phyloP scores from a whole-genome alignment of 352 stramenopile species.

The Phytophthora sojae region DNA sequence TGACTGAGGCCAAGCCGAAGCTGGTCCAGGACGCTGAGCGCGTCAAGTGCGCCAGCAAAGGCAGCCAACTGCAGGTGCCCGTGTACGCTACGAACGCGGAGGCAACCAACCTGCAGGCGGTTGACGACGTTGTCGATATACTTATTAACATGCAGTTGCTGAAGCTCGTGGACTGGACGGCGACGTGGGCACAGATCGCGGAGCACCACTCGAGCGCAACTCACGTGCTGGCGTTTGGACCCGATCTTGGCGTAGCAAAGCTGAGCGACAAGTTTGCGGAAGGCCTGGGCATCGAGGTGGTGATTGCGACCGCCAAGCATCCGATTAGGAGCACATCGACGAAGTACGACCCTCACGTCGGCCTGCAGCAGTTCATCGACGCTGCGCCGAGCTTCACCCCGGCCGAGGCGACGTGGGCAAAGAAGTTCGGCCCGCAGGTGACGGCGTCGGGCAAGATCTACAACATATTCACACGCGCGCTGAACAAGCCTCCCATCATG shows the following conservation, averaged over 20 bases:
- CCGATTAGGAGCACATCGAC: constrained; percentile 28
- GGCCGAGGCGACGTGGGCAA: constrained; percentile 50
- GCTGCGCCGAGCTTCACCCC: constrained; percentile 14
- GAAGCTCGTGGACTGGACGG: constrained; percentile 66
- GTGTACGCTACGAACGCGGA: constrained; percentile 73
- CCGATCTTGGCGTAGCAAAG: constrained; percentile 62
- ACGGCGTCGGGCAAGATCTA: constrained; percentile 54
- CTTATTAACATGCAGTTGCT: constrained; percentile 75
- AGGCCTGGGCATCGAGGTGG: constrained; percentile 60
- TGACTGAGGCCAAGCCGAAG: constrained; percentile 47
- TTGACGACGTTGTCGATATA: constrained; percentile 52
- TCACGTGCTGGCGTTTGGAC: constrained; percentile 83
- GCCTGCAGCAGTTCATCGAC: constrained; percentile 52
- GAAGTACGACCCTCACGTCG: constrained; percentile 39
- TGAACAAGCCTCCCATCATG: constrained; percentile 86
- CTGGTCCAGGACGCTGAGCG: constrained; percentile 64
- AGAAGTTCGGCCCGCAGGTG: constrained; percentile 59
- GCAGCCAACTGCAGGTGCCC: constrained; percentile 66
- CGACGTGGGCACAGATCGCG: constrained; percentile 52
- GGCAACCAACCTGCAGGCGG: constrained; percentile 56
- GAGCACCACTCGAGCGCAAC: constrained; percentile 49
- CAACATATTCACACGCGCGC: constrained; percentile 75
- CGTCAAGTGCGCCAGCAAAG: constrained; percentile 47
- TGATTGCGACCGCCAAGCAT: constrained; percentile 61
- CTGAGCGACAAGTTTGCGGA: constrained; percentile 55